Evolutionary conservation across 1,284 basidiomycete species (phyloP).

Genomic region (Sanghuangporus weigelae): DNA sequence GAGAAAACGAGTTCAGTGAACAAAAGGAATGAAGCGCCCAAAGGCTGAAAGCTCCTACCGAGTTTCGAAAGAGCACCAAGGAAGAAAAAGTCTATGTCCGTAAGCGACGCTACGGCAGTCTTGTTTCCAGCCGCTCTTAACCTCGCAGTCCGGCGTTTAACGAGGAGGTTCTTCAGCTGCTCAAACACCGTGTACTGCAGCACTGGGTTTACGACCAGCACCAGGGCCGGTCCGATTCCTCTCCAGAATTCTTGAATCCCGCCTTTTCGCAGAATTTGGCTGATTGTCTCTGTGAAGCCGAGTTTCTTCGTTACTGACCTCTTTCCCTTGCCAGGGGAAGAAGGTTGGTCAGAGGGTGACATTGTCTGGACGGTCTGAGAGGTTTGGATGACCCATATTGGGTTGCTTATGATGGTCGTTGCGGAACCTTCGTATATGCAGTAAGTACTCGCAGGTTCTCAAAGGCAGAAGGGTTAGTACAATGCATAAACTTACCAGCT

Average conservation of each 20-base stretch:
- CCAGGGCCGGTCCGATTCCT: constrained; percentile 92
- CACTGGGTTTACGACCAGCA: constrained; percentile 94
- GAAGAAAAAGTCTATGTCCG: constrained; percentile 86
- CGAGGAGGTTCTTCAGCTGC: constrained; percentile 79
- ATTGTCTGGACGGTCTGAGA: constrained; percentile 76
- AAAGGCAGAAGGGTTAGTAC: background rate
- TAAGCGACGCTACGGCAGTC: constrained; percentile 47
- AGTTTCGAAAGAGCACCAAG: constrained; percentile 86
- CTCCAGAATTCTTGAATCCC: constrained; percentile 86
- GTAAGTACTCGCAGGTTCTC: background rate
- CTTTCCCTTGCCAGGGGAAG: constrained; percentile 20
- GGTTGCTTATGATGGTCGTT: constrained; percentile 89
- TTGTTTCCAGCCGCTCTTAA: constrained; percentile 41
- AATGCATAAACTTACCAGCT: constrained; percentile 50
- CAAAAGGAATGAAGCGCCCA: background rate
- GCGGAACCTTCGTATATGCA: constrained; percentile 60
- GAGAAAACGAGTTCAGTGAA: constrained; percentile 1
- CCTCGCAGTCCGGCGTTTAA: constrained; percentile 53
- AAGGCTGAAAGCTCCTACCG: constrained; percentile 35
- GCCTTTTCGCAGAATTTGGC: constrained; percentile 71
- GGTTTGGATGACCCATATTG: constrained; percentile 95
- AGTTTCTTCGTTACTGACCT: constrained; percentile 42
- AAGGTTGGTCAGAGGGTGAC: constrained; percentile 24
- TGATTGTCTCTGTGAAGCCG: constrained; percentile 64
- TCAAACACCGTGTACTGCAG: constrained; percentile 86